These are phyloP conservation scores for Epichloe baconii DNA, from an alignment of 2,329 filamentous ascomycete species.

Conservation along the genomic window DNA sequence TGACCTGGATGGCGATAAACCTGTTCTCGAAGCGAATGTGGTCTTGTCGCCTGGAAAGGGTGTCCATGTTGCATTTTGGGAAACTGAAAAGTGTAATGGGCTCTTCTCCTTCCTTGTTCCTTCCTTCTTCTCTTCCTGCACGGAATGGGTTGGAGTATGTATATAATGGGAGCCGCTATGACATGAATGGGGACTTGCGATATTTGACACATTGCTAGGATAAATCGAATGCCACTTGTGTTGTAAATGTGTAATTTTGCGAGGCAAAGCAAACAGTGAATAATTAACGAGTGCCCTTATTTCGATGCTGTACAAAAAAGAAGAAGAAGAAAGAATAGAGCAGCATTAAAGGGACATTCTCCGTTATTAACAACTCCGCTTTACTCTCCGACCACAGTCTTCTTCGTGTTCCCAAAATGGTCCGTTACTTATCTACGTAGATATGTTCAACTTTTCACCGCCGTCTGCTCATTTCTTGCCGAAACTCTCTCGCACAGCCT, in stretches of 20 bases:
- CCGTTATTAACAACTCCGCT: no score
- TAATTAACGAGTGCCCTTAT: no score
- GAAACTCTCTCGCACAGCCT: constrained; percentile 52
- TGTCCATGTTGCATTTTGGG: constrained; percentile 43
- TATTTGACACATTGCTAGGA: background rate
- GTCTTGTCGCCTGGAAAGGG: constrained; percentile 46
- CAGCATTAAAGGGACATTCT: background rate
- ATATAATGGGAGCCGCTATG: background rate
- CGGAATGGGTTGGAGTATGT: background rate
- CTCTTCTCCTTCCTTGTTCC: background rate
- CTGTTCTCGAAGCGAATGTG: constrained; percentile 44
- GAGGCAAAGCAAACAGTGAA: background rate
- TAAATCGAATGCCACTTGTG: background rate
- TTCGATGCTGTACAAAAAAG: background rate
- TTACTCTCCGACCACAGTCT: no score
- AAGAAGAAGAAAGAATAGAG: background rate
- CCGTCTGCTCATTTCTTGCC: constrained; percentile 16
- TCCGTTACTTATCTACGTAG: background rate
- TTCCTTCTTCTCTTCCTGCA: background rate
- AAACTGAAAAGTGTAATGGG: constrained; percentile 20
- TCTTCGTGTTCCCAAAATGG: background rate
- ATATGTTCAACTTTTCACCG: background rate
- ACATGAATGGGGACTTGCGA: background rate
- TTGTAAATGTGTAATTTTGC: background rate
- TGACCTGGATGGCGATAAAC: constrained; percentile 38